phyloP scores from a whole-genome alignment of 2,329 filamentous ascomycete genomes.

The Ambrosiella xylebori region DNA sequence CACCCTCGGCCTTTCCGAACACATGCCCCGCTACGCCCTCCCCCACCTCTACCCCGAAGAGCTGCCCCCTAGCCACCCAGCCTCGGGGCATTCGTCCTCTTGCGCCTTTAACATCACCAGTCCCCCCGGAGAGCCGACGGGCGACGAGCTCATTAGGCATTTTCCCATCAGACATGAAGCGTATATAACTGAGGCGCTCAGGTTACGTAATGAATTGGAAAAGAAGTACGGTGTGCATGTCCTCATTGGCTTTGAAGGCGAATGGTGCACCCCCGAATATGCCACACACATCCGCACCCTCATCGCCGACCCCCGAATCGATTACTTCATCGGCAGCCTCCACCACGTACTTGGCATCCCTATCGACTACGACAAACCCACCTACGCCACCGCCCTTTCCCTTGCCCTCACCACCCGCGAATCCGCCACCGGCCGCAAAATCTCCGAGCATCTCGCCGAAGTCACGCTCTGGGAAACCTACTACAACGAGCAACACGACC shows the following conservation, averaged over 20 bases:
- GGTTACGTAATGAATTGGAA: constrained; percentile 34
- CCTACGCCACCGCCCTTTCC: constrained; percentile 48
- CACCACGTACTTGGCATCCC: constrained; percentile 78
- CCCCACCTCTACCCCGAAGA: constrained; percentile 88
- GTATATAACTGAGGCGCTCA: constrained; percentile 59
- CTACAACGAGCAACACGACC: constrained; percentile 71
- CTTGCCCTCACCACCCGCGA: constrained; percentile 21
- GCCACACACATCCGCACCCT: constrained; percentile 39
- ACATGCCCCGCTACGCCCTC: constrained; percentile 65
- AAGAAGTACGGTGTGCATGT: constrained; percentile 40
- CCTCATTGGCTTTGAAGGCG: constrained; percentile 78
- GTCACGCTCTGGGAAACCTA: constrained; percentile 34
- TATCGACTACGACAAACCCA: constrained; percentile 64
- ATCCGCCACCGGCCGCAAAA: not conserved
- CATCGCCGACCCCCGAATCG: constrained; percentile 46
- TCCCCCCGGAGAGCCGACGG: not conserved
- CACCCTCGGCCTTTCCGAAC: constrained; percentile 78
- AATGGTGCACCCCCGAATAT: constrained; percentile 67
- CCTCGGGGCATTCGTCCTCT: not conserved
- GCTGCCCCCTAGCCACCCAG: constrained; percentile 13
- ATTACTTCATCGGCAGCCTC: constrained; percentile 84
- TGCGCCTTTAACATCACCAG: not conserved
- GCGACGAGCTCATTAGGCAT: constrained; percentile 21
- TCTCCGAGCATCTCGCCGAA: not conserved
- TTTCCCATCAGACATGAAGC: constrained; percentile 33